These are phyloP conservation scores for Naganishia randhawae DNA, from an alignment of 768 basidiomycete genomes.

Conservation along the genomic window DNA sequence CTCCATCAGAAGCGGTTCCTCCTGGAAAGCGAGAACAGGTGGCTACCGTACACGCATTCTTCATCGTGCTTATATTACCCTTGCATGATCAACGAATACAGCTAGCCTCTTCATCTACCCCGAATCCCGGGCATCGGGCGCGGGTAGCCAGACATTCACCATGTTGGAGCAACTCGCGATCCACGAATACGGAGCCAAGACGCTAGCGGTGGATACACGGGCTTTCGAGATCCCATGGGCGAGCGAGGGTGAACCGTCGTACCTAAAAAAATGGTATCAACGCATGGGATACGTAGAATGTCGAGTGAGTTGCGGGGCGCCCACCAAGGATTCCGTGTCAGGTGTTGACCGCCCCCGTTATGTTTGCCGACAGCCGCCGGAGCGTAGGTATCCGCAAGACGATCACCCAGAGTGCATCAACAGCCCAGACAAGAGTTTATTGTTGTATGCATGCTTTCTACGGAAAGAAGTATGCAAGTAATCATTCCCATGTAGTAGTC, in stretches of 20 bases:
- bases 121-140: constrained; percentile 27
- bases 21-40: background rate
- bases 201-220: constrained; percentile 35
- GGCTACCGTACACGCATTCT: no score
- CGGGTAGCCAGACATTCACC: constrained; percentile 31
- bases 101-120: constrained; percentile 37
- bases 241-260: constrained; percentile 14
- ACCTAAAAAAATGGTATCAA: constrained; percentile 31
- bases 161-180: constrained; percentile 33
- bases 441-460: constrained; percentile 11
- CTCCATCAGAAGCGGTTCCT: background rate
- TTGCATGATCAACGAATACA: no score
- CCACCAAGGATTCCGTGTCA: background rate
- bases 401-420: constrained; percentile 7
- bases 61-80: background rate
- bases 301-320: constrained; percentile 27
- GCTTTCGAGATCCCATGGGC: constrained; percentile 28
- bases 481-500: no score
- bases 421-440: constrained; percentile 8
- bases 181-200: constrained; percentile 30
- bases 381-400: constrained; percentile 4
- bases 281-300: constrained; percentile 32
- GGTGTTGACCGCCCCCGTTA: background rate
- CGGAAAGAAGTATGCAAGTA: constrained; percentile 10
- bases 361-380: background rate